A percentile compares a stretch with the other conserved stretches of the same genome.
Evolutionary conservation across 331 rosid genomes (phyloP).

Genomic region (Malus hybrid): DNA sequence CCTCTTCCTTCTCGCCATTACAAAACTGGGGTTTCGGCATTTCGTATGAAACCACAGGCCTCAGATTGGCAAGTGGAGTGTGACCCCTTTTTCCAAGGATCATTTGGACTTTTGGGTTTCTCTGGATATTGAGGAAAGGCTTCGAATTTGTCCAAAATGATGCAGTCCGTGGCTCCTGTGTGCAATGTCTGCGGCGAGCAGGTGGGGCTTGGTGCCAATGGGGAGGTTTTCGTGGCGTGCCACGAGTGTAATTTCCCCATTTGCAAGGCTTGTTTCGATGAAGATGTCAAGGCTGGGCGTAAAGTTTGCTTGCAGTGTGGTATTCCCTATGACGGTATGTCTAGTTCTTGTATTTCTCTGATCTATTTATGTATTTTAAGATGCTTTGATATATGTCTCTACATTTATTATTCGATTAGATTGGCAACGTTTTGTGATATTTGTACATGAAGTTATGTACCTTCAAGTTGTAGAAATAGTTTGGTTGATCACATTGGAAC

Average conservation of each 20-base stretch:
- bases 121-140: conserved; percentile 6
- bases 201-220: conserved; percentile 66
- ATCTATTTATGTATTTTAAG: neutral
- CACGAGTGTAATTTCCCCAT: conserved; percentile 73
- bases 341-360: conserved; percentile 1
- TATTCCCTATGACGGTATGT: conserved; percentile 47
- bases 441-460: neutral
- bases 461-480: neutral
- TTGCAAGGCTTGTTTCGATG: conserved; percentile 70
- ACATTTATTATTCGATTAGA: neutral
- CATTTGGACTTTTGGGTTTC: conserved; percentile 16
- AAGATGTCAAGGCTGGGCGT: conserved; percentile 70
- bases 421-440: neutral
- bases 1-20: conserved; percentile 10
- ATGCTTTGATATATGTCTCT: neutral
- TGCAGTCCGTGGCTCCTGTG: conserved; percentile 66
- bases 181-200: conserved; percentile 86
- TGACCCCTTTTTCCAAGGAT: neutral
- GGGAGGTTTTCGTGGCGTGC: conserved; percentile 77
- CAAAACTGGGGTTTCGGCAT: conserved; percentile 22
- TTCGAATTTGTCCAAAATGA: conserved; percentile 36
- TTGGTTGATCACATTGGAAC: neutral
- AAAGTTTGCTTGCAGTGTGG: conserved; percentile 71
- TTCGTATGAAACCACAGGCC: conserved; percentile 38
- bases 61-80: conserved; percentile 17